These are phyloP conservation scores for Huntiella savannae DNA, from an alignment of 2,329 filamentous ascomycete genomes.

Conservation along the genomic window DNA sequence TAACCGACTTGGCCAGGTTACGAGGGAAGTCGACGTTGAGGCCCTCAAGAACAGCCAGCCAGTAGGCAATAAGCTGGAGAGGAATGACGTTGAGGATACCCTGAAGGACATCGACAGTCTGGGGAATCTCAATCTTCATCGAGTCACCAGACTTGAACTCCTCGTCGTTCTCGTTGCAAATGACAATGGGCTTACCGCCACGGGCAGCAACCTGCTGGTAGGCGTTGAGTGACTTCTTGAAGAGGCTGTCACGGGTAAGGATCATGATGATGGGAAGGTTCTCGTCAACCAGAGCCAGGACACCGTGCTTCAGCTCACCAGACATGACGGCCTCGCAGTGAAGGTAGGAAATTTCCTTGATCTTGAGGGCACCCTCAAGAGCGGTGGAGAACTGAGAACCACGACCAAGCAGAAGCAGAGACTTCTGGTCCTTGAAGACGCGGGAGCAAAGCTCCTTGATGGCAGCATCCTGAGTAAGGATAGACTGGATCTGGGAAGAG, in stretches of 20 bases:
- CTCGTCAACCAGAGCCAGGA: slow-evolving; percentile 91
- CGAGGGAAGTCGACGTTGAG: slow-evolving; percentile 97
- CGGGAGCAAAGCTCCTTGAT: slow-evolving; percentile 91
- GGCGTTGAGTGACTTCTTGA: slow-evolving; percentile 97
- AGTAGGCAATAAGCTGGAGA: slow-evolving; percentile 95
- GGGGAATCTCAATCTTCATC: slow-evolving; percentile 92
- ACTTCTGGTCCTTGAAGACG: slow-evolving; percentile 95
- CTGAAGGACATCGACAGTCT: slow-evolving; percentile 88
- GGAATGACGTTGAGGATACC: slow-evolving; percentile 96
- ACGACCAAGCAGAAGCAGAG: slow-evolving; percentile 76
- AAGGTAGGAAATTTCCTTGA: slow-evolving; percentile 99
- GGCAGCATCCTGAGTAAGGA: slow-evolving; percentile 73
- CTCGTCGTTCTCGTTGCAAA: slow-evolving; percentile 78
- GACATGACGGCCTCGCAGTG: slow-evolving; percentile 99
- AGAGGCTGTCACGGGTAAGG: slow-evolving; percentile 84
- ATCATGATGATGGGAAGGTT: slow-evolving; percentile 99
- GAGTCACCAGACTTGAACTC: slow-evolving; percentile 81
- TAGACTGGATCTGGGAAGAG: slow-evolving; percentile 78
- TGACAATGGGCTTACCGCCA: slow-evolving; percentile 89
- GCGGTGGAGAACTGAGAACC: slow-evolving; percentile 95
- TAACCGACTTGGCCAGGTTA: slow-evolving; percentile 97
- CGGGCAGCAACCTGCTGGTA: slow-evolving; percentile 99
- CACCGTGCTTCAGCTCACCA: slow-evolving; percentile 96
- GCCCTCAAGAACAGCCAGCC: slow-evolving; percentile 89
- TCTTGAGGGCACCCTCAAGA: slow-evolving; percentile 93